These are phyloP conservation scores for Collybia sordida DNA, from an alignment of 768 basidiomycete genomes.

Conservation along the genomic window DNA sequence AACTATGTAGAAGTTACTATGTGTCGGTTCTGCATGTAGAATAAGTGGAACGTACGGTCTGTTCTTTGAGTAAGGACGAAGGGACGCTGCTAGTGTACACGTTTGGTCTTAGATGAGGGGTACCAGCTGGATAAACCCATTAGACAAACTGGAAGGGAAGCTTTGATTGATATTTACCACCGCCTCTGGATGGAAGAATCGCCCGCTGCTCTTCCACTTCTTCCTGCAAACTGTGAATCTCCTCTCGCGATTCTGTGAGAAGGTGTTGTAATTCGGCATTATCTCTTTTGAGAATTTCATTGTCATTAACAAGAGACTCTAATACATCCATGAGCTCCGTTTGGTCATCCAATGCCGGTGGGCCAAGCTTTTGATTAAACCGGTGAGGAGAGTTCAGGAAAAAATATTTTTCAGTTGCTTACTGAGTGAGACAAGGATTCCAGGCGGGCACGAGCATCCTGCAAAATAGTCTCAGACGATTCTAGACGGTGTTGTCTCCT, in stretches of 20 bases:
- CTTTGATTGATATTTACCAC: conserved; percentile 32
- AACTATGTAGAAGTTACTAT: no score
- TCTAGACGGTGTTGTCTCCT: conserved; percentile 60
- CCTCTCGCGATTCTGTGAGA: conserved; percentile 75
- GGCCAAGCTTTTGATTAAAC: conserved; percentile 34
- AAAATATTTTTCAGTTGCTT: conserved; percentile 5
- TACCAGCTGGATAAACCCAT: conserved; percentile 27
- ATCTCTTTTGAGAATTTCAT: conserved; percentile 79
- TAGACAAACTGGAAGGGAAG: not conserved
- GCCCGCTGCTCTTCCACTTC: conserved; percentile 76
- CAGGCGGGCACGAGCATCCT: conserved; percentile 63
- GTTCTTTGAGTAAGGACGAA: conserved; percentile 37
- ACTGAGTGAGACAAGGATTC: conserved; percentile 62
- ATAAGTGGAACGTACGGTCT: conserved; percentile 23
- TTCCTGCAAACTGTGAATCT: conserved; percentile 63
- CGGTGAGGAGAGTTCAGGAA: conserved; percentile 14
- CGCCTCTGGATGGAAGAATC: conserved; percentile 39
- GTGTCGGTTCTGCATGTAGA: not conserved
- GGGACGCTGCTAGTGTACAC: conserved; percentile 42
- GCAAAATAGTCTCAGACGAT: conserved; percentile 64
- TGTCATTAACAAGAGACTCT: conserved; percentile 84
- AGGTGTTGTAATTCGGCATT: conserved; percentile 77
- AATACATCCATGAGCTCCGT: conserved; percentile 67
- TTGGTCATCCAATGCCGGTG: conserved; percentile 45
- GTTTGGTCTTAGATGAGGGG: conserved; percentile 41